phyloP scores from a whole-genome alignment of 225 moss, liverwort and hornwort genomes.

The Rhytidiadelphus loreus region DNA sequence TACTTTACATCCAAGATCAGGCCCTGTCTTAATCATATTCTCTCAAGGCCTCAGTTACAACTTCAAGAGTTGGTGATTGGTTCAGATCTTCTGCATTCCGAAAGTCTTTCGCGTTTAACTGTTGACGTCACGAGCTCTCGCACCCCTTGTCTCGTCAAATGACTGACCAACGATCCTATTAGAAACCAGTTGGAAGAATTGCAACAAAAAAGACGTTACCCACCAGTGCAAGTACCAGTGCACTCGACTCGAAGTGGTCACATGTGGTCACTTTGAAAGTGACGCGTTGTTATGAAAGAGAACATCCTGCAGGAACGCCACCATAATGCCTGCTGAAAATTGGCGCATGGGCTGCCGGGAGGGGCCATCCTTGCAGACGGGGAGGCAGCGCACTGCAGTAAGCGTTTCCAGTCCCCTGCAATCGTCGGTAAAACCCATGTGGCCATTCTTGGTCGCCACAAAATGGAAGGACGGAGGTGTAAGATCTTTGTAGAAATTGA shows the following conservation, averaged over 20 bases:
- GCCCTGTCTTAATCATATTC: constrained; percentile 68
- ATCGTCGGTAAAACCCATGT: background rate
- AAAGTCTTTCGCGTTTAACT: constrained; percentile 73
- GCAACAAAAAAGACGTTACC: background rate
- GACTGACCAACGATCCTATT: constrained; percentile 41
- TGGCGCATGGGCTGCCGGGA: background rate
- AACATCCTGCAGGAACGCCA: background rate
- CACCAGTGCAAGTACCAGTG: constrained; percentile 22
- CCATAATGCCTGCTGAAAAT: background rate
- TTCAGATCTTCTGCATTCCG: constrained; percentile 79
- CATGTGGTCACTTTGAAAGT: too few relatives aligned
- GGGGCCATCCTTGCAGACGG: background rate
- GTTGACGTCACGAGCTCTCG: constrained; percentile 66
- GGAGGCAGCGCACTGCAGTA: background rate
- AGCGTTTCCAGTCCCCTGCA: background rate
- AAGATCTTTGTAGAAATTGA: background rate
- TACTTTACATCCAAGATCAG: constrained; percentile 74
- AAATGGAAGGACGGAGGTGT: background rate
- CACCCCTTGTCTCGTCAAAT: constrained; percentile 65
- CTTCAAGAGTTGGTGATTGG: constrained; percentile 72
- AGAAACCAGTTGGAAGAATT: constrained; percentile 21
- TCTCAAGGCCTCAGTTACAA: constrained; percentile 81
- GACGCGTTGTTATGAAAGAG: background rate
- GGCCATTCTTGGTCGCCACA: background rate
- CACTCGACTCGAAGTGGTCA: too few relatives aligned